Conservation (phyloP, 2,329 filamentous ascomycete genomes). For the Magnaporthiopsis incrustans region DNA sequence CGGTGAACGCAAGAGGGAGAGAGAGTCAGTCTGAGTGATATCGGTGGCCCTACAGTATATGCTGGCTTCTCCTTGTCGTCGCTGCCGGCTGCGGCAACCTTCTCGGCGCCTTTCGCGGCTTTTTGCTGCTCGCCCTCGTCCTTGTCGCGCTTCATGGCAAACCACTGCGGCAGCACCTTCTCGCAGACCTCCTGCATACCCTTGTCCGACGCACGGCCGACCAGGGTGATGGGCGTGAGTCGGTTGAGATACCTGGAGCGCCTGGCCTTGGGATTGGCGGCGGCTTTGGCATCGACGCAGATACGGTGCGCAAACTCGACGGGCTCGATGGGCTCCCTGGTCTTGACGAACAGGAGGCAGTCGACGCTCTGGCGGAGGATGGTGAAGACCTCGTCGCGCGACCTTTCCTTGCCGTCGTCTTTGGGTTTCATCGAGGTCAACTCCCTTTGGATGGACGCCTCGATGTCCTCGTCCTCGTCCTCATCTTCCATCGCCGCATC, state of each 20-base stretch:
- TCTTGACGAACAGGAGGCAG: constrained; percentile 56
- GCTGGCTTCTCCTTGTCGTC: constrained; percentile 12
- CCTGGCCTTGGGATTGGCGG: constrained; percentile 31
- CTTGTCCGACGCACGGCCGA: constrained; percentile 58
- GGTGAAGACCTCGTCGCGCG: constrained; percentile 33
- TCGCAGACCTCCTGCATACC: constrained; percentile 59
- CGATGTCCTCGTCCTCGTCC: constrained; percentile 55
- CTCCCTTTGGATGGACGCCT: constrained; percentile 64
- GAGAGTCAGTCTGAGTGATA: not conserved
- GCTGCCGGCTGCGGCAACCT: constrained; percentile 8
- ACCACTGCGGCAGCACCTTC: constrained; percentile 55
- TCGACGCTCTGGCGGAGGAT: constrained; percentile 49
- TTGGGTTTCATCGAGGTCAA: constrained; percentile 49
- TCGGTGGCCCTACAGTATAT: constrained; percentile 29
- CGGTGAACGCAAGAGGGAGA: constrained; percentile 2
- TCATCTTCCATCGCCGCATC: constrained; percentile 30
- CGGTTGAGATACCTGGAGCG: constrained; percentile 50
- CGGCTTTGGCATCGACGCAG: constrained; percentile 43
- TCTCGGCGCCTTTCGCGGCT: not conserved
- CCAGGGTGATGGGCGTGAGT: constrained; percentile 42
- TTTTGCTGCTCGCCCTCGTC: not conserved
- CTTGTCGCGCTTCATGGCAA: constrained; percentile 35
- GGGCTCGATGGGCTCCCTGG: constrained; percentile 46
- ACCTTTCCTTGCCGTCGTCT: constrained; percentile 24
- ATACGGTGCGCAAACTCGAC: constrained; percentile 45